Evolutionary conservation across 805 yeast species (phyloP).

Genomic region (Metschnikowia lochheadii): DNA sequence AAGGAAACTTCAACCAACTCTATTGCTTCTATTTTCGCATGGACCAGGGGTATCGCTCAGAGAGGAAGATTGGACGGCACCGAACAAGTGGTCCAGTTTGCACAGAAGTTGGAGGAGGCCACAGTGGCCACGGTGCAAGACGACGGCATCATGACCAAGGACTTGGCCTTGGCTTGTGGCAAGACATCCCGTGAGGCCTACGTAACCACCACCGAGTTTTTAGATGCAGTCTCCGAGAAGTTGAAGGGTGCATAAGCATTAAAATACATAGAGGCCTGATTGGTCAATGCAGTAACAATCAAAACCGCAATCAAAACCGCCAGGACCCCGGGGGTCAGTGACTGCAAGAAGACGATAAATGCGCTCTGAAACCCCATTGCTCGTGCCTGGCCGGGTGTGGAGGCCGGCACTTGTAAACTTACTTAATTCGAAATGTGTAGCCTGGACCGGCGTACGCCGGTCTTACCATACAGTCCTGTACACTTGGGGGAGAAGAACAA

Average conservation of each 20-base stretch:
- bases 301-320: neutral
- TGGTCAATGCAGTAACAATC: neutral
- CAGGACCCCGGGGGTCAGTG: neutral
- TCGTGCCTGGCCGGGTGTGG: neutral
- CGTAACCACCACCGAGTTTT: slow-evolving; percentile 89
- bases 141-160: slow-evolving; percentile 94
- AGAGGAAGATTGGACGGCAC: slow-evolving; percentile 87
- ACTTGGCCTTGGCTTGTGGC: slow-evolving; percentile 86
- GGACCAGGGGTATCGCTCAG: slow-evolving; percentile 91
- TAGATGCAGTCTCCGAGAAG: slow-evolving; percentile 73
- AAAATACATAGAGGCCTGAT: neutral
- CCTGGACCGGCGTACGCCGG: neutral
- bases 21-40: slow-evolving; percentile 94
- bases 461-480: neutral
- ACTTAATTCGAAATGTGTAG: neutral
- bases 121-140: slow-evolving; percentile 78
- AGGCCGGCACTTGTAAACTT: too few species aligned
- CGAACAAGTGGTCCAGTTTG: slow-evolving; percentile 81
- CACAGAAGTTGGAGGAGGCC: slow-evolving; percentile 72
- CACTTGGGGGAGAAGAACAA: neutral
- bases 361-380: neutral
- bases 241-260: slow-evolving; percentile 29
- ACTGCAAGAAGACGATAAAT: neutral
- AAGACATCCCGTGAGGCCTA: slow-evolving; percentile 76
- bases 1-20: slow-evolving; percentile 97